Base-by-base conservation (phyloP, 768 basidiomycete genomes). In the Favolaschia claudopus region DNA sequence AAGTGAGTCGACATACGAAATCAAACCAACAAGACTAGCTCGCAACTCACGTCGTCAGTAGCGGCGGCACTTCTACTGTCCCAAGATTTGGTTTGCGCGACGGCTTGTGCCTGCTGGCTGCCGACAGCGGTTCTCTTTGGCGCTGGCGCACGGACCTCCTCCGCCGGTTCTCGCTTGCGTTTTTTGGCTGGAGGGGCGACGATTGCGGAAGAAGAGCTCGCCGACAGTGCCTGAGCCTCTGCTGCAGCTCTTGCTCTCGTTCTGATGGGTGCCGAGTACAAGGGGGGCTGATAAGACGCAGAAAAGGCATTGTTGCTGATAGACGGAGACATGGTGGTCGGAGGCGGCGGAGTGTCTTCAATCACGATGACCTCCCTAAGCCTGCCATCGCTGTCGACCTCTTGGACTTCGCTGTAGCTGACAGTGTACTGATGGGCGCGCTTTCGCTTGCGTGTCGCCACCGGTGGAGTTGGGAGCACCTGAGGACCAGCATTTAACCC, bases 341-440 rank as follows among this genome's bases (percentile, higher is more conserved):
- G 85, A 38, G 92, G 92, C 33, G 89, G 89, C 27, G 93, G 93
- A 39, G 93, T 94, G 78, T 95, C 93, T 67, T 95, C 93, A 74
- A 95, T 93, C 67, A 95, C 89, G 75, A 95, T 95, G 72, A 95
- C 90, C 74, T 95, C 93, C 50, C 93, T 79, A 34, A 93, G 80
- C 65, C 82, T 79, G 60, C 93, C 93, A 45, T 89, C 79, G 66
- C 80, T 82, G 76, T 95, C 93, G 72, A 93, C 83, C 77, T 95
- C 93, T 68, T 93, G 88, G 36, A 93, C 91, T 72, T 94, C 92
- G 71, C 89, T 92, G 80, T 93, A 94, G 79, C 85, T 89, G 74
- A 94, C 89, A 22, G 88, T 89, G 73, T 84, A 91, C 67, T 91
- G 89, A 67, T 89, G 88, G 28, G 88, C 82, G 71, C 91, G 86